Conservation (phyloP, 345 rosid genomes). For the Melastoma malabathricum region DNA sequence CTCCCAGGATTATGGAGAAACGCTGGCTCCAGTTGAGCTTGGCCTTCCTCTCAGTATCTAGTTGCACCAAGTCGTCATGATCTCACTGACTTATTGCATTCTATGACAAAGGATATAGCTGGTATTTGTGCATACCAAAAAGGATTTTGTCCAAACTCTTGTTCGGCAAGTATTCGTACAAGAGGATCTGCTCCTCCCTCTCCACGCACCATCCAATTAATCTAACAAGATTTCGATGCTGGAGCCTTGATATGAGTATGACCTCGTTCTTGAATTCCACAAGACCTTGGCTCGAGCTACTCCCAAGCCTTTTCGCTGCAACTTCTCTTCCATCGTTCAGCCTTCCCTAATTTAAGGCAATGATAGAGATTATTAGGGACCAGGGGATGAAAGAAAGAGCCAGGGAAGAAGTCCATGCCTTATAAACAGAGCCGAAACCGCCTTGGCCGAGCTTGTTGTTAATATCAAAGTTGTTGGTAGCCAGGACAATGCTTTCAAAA, state of each 20-base stretch:
- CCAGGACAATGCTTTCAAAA: not conserved
- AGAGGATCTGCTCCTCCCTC: constrained; percentile 39
- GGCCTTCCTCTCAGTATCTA: constrained; percentile 10
- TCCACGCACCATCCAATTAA: constrained; percentile 48
- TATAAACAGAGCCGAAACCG: constrained; percentile 8
- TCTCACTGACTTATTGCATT: too few species aligned
- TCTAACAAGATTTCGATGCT: constrained; percentile 52
- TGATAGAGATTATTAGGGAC: too few species aligned
- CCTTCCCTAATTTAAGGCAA: constrained; percentile 23
- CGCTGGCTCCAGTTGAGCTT: constrained; percentile 15
- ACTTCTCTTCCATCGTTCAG: constrained; percentile 27
- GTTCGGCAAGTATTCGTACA: constrained; percentile 38
- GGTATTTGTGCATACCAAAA: constrained; percentile 10
- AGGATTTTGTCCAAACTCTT: constrained; percentile 19
- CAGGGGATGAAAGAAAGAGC: not conserved
- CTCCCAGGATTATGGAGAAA: constrained; percentile 16
- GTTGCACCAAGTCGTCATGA: too few species aligned
- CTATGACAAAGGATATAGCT: not conserved
- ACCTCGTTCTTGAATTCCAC: constrained; percentile 51
- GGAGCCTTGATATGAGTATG: constrained; percentile 40
- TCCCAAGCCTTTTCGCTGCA: constrained; percentile 48
- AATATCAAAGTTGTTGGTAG: constrained; percentile 2
- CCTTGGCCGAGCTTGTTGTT: constrained; percentile 9
- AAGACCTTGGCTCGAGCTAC: constrained; percentile 47
- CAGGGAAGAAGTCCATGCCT: not conserved